A percentile compares a stretch with the other conserved stretches of the same genome.
phyloP scores from a whole-genome alignment of 1,139 yeast species.

The Debaryomyces singareniensis region DNA sequence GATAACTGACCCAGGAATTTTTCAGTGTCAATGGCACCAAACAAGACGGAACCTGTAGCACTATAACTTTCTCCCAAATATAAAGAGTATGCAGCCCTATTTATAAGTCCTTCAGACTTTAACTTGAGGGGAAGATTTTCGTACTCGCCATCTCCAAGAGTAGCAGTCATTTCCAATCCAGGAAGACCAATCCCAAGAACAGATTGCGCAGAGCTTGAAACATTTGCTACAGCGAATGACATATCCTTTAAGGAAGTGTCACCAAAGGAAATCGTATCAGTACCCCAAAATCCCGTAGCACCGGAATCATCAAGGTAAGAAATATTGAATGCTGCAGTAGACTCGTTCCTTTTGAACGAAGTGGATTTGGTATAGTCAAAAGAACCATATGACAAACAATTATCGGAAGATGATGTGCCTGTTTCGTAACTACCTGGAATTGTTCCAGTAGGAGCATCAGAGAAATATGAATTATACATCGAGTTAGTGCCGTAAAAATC shows the following conservation, averaged over 20 bases:
- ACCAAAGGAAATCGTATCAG: slow-evolving; percentile 37
- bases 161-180: slow-evolving; percentile 39
- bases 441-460: slow-evolving; percentile 2
- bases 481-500: slow-evolving; percentile 1
- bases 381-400: slow-evolving; percentile 36
- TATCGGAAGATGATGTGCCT: slow-evolving; percentile 7
- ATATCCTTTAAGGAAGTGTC: slow-evolving; percentile 34
- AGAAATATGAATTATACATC: not conserved
- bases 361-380: slow-evolving; percentile 29
- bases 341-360: slow-evolving; percentile 24
- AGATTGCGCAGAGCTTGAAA: slow-evolving; percentile 36
- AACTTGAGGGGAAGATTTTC: slow-evolving; percentile 25
- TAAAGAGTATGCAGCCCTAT: slow-evolving; percentile 46
- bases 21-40: slow-evolving; percentile 48
- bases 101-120: slow-evolving; percentile 38
- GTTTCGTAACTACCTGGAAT: not conserved
- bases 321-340: slow-evolving; percentile 35
- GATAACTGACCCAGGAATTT: slow-evolving; percentile 33
- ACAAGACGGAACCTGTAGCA: slow-evolving; percentile 31
- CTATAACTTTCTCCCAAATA: slow-evolving; percentile 23
- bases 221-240: slow-evolving; percentile 46
- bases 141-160: slow-evolving; percentile 11
- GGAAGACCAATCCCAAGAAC: slow-evolving; percentile 53
- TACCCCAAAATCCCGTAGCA: slow-evolving; percentile 58
- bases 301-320: slow-evolving; percentile 57